These are phyloP conservation scores for Penicillium sp. DNA, from an alignment of 2,329 filamentous ascomycete genomes.

Conservation along the genomic window DNA sequence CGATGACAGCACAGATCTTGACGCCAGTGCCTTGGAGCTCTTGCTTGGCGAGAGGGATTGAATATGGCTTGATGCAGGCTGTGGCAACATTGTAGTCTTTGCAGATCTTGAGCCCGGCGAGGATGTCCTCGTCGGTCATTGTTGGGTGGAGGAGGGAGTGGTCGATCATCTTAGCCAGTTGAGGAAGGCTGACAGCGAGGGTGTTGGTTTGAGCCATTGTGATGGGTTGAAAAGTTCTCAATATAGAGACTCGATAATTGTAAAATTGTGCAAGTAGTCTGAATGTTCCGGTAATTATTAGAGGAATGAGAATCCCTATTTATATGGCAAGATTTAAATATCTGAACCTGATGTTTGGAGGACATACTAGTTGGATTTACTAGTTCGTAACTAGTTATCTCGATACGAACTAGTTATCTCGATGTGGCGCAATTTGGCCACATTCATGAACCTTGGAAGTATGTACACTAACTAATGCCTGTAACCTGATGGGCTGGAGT, in stretches of 20 bases:
- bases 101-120: slow-evolving; percentile 50
- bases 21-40: slow-evolving; percentile 52
- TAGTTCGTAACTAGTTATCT: no score
- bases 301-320: neutral
- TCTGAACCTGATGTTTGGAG: no score
- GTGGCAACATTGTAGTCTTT: slow-evolving; percentile 53
- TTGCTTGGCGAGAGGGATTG: slow-evolving; percentile 50
- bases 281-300: no score
- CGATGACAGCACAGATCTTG: slow-evolving; percentile 57
- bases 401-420: no score
- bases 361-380: no score
- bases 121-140: slow-evolving; percentile 57
- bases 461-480: no score
- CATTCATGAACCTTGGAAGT: no score
- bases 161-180: slow-evolving; percentile 50
- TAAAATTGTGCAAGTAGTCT: neutral
- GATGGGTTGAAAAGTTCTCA: neutral
- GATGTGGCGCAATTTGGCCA: no score
- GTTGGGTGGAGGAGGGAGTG: slow-evolving; percentile 63
- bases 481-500: no score
- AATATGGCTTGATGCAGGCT: slow-evolving; percentile 60
- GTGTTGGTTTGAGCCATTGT: slow-evolving; percentile 11
- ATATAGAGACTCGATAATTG: neutral
- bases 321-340: neutral
- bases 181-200: slow-evolving; percentile 35